Conservation (phyloP, 129 eudicot genomes). For the Centaurea solstitialis region DNA sequence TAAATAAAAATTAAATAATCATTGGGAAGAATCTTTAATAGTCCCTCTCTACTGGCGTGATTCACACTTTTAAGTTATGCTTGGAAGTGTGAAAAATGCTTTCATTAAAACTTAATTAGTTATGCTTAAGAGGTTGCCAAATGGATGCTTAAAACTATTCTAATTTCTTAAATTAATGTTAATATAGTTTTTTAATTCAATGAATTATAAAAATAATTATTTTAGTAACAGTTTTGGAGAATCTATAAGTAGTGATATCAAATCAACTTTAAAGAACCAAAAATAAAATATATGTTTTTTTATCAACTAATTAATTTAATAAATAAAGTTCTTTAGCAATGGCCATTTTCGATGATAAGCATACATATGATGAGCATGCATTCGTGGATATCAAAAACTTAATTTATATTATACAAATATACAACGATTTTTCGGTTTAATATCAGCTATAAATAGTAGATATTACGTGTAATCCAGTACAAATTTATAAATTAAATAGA, state of each 20-base stretch:
- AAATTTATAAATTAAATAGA: background rate
- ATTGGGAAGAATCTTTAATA: background rate
- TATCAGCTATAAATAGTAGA: background rate
- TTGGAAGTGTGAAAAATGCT: slow-evolving; percentile 10
- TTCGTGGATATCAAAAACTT: background rate
- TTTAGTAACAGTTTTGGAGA: background rate
- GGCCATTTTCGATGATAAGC: background rate
- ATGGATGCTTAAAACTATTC: slow-evolving; percentile 15
- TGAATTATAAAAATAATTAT: background rate
- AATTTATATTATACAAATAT: background rate
- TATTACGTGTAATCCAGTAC: background rate
- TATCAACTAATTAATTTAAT: background rate
- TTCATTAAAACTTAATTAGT: background rate
- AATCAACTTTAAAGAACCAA: background rate
- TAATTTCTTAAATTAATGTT: background rate
- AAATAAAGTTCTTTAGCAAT: background rate
- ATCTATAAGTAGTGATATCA: background rate
- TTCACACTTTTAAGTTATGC: background rate
- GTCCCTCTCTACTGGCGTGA: background rate
- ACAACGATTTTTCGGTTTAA: background rate
- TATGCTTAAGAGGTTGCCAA: background rate
- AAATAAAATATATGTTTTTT: background rate
- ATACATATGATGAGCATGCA: background rate
- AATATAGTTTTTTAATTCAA: background rate
- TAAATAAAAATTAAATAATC: background rate